Evolutionary conservation across 345 rosid genomes (phyloP), one percentile per base, ranked within the genome.

Genomic region (Physaria fendleri): DNA sequence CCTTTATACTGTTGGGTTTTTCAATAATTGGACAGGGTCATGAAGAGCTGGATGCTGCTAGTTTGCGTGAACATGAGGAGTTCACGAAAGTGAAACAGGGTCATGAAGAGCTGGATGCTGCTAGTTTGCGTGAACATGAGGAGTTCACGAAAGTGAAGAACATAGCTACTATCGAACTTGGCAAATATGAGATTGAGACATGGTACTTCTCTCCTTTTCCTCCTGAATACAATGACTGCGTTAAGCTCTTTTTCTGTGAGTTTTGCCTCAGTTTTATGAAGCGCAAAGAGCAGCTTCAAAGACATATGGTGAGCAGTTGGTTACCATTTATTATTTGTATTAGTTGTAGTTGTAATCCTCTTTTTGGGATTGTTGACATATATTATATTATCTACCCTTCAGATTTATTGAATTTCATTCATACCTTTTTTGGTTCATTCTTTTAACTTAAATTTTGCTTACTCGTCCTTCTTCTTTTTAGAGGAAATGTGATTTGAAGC

Each of bases 161-260:
- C 75, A 90, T 94, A 46, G 97, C 96, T 10, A 90, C 97, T 32
- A 85, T 94, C 50, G 99, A 90, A 74, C 97, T 94, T 66, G 99
- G 99, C 69, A 85, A 94, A 68, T 94, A 94, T 59, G 99, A 94
- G 76, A 94, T 94, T 37, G 99, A 94, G 80, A 94, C 99, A 2
- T 94, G 99, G 99, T 94, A 94, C 77, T 94, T 94, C 80, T 94
- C 99, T 20, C 99, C 99, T 8, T 94, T 94, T 67, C 99, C 96
- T 3, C 96, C 99, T 21, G 99, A 94, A 63, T 94, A 89, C 76
- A 94, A 82, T 76, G 99, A 94, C 62, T 89, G 79, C 8, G 70
- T 82, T 75, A 90, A 87, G 96, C 86, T 94, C 63, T 94, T 74
- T 81, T 94, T 94, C 74, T 94, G 99, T 82, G 99, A 94, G 79